A percentile compares a stretch with the other conserved stretches of the same genome.
Conservation (phyloP, 352 stramenopile genomes). For the Pythium aquatile region DNA sequence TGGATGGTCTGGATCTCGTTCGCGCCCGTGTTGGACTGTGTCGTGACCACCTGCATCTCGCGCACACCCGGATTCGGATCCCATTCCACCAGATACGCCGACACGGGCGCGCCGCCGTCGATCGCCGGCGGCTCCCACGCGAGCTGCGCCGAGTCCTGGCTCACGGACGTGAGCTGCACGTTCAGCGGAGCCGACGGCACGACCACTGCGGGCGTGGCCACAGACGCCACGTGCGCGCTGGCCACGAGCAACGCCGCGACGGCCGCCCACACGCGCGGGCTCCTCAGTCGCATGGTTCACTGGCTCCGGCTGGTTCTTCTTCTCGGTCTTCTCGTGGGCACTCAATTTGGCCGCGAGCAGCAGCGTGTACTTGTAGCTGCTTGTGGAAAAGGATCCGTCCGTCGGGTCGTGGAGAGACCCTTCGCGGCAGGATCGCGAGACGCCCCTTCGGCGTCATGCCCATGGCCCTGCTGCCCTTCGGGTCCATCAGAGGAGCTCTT, state of each 20-base stretch:
- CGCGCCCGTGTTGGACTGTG: slow-evolving; percentile 76
- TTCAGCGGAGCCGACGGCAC: slow-evolving; percentile 58
- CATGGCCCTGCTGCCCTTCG: background rate
- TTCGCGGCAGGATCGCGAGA: slow-evolving; percentile 1
- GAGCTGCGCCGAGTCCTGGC: slow-evolving; percentile 66
- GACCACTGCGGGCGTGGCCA: background rate
- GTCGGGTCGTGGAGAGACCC: background rate
- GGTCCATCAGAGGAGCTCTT: background rate
- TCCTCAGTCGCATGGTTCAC: background rate
- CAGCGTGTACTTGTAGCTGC: background rate
- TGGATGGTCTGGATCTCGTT: slow-evolving; percentile 95
- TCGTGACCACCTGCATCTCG: slow-evolving; percentile 88
- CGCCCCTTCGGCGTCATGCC: background rate
- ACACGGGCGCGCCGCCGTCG: slow-evolving; percentile 78
- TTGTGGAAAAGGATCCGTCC: too few species aligned
- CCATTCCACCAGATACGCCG: slow-evolving; percentile 88
- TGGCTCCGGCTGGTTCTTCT: background rate
- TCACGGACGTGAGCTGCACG: slow-evolving; percentile 63
- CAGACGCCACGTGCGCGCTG: background rate
- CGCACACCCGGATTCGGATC: slow-evolving; percentile 87
- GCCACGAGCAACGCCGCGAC: background rate
- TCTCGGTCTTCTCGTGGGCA: background rate
- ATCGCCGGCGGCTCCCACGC: slow-evolving; percentile 66
- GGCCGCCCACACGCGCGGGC: background rate
- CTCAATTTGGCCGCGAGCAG: background rate